phyloP scores from a whole-genome alignment of 2,329 filamentous ascomycete species.

The Dothideomycetidae sp. region DNA sequence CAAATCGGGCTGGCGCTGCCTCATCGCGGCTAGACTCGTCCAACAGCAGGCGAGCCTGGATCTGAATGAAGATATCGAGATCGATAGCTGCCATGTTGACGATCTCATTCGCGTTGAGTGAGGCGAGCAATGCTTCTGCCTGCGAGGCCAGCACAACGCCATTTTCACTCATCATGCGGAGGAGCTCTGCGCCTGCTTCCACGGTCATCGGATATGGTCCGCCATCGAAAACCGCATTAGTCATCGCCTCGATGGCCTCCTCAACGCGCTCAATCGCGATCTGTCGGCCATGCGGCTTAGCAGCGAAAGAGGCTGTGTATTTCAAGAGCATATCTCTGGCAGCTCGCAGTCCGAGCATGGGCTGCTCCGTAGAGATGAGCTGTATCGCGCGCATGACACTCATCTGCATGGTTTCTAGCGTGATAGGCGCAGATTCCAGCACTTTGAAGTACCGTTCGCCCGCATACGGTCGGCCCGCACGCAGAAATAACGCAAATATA shows the following conservation, averaged over 20 bases:
- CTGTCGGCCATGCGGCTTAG: slow-evolving; percentile 31
- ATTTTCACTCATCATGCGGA: slow-evolving; percentile 53
- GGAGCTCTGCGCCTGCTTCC: slow-evolving; percentile 42
- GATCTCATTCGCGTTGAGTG: slow-evolving; percentile 45
- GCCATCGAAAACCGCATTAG: slow-evolving; percentile 41
- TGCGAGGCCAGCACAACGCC: slow-evolving; percentile 46
- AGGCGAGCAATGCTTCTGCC: slow-evolving; percentile 46
- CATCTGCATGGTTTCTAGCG: slow-evolving; percentile 64
- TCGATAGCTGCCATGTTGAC: slow-evolving; percentile 39
- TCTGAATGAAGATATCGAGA: slow-evolving; percentile 46
- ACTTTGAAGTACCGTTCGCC: slow-evolving; percentile 72
- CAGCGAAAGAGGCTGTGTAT: slow-evolving; percentile 50
- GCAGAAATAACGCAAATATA: slow-evolving; percentile 73
- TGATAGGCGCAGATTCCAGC: slow-evolving; percentile 47
- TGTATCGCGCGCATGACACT: slow-evolving; percentile 83
- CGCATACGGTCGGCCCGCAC: slow-evolving; percentile 61
- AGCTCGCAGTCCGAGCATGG: slow-evolving; percentile 66
- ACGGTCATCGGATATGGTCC: slow-evolving; percentile 35
- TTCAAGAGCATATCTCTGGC: slow-evolving; percentile 77
- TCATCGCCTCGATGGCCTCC: slow-evolving; percentile 62
- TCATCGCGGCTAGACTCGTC: slow-evolving; percentile 36
- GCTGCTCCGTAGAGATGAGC: slow-evolving; percentile 70
- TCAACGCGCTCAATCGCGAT: slow-evolving; percentile 68
- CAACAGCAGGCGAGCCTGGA: slow-evolving; percentile 40
- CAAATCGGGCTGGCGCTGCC: slow-evolving; percentile 45